Percentiles rank a stretch among this genome's conserved stretches.
phyloP scores from a whole-genome alignment of 2,329 filamentous ascomycete species.

The Purpureocillium lavendulum region DNA sequence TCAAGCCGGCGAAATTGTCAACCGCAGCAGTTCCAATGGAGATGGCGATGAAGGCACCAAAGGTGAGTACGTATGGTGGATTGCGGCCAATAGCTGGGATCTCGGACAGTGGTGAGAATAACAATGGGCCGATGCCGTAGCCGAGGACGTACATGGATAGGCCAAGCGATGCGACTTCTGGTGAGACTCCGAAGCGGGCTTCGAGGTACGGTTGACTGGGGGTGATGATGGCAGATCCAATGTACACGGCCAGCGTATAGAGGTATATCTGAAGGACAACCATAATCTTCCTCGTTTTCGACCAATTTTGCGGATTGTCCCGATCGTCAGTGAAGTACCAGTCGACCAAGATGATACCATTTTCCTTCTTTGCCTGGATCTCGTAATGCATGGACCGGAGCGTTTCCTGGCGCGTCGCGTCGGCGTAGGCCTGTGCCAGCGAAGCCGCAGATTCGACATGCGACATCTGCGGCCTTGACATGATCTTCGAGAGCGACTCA shows the following conservation, averaged over 20 bases:
- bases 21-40: conserved; percentile 44
- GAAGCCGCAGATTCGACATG: no score
- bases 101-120: conserved; percentile 51
- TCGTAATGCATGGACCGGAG: no score
- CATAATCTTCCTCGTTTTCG: conserved; percentile 22
- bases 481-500: no score
- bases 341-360: conserved; percentile 12
- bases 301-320: conserved; percentile 45
- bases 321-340: conserved; percentile 39
- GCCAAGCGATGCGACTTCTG: conserved; percentile 39
- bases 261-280: conserved; percentile 31
- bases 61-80: conserved; percentile 46
- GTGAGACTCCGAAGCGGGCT: conserved; percentile 37
- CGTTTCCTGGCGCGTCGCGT: no score
- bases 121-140: conserved; percentile 33
- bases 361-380: no score
- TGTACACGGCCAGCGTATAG: conserved; percentile 28
- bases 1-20: conserved; percentile 40
- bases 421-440: no score
- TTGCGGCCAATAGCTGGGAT: conserved; percentile 50
- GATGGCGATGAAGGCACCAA: conserved; percentile 49
- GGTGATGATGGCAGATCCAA: not conserved
- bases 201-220: conserved; percentile 13
- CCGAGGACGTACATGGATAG: conserved; percentile 48
- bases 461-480: no score